A percentile compares a stretch with the other conserved stretches of the same genome.
Conservation (phyloP, 352 stramenopile genomes). For the Globisporangium megalacanthum region DNA sequence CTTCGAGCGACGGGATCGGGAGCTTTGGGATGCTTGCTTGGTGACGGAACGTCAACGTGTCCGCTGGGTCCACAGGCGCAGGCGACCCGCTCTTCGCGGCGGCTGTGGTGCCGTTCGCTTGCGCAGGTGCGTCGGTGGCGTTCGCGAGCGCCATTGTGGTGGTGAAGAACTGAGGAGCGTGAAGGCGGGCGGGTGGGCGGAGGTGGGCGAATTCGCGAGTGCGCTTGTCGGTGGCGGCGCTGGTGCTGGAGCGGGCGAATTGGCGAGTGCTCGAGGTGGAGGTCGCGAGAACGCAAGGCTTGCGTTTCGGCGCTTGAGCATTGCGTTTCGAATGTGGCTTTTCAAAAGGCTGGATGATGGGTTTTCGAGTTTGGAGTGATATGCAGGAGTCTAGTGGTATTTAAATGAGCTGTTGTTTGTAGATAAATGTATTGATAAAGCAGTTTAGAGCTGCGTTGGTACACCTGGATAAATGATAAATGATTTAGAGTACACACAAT, state of each 20-base stretch:
- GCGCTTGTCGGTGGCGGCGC: background rate
- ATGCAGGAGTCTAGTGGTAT: too few relatives aligned
- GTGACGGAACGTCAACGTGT: slow-evolving; percentile 67
- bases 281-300: background rate
- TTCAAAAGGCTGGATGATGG: background rate
- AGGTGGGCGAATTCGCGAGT: slow-evolving; percentile 4
- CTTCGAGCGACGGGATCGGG: slow-evolving; percentile 77
- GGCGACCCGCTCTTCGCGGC: background rate
- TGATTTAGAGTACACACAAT: too few relatives aligned
- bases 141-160: slow-evolving; percentile 8
- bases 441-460: too few relatives aligned
- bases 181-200: slow-evolving; percentile 3
- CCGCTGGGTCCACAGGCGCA: slow-evolving; percentile 7
- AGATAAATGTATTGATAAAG: too few relatives aligned
- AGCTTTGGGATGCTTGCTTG: slow-evolving; percentile 76
- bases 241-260: background rate
- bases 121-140: background rate
- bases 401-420: too few relatives aligned
- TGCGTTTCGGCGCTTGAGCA: background rate
- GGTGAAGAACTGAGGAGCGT: background rate
- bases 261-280: background rate
- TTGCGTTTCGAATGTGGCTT: slow-evolving; percentile 4
- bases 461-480: too few relatives aligned
- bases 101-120: background rate
- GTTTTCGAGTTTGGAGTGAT: background rate